Conservation (phyloP, 2,329 filamentous ascomycete genomes). For the Pezicula radicicola region DNA sequence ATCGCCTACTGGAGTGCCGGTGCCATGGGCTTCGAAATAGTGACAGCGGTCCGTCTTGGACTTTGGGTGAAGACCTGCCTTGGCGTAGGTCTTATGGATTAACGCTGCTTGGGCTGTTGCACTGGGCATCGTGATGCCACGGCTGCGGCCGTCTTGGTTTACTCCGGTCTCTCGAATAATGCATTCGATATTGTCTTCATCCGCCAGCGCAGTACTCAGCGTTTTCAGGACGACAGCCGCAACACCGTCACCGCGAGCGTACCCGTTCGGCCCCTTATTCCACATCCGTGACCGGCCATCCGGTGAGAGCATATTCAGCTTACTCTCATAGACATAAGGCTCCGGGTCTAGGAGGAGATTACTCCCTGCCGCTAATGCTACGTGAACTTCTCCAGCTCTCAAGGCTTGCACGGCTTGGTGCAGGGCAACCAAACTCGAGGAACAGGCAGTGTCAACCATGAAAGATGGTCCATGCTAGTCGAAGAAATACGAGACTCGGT, state of each 20-base stretch:
- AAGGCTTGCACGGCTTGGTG: slow-evolving; percentile 49
- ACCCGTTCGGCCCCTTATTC: slow-evolving; percentile 15
- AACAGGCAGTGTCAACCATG: slow-evolving; percentile 56
- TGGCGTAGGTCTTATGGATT: slow-evolving; percentile 1
- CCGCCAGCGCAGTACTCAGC: slow-evolving; percentile 51
- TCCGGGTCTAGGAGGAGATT: slow-evolving; percentile 20
- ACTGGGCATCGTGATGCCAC: slow-evolving; percentile 53
- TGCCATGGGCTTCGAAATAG: slow-evolving; percentile 14
- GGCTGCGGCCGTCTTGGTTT: slow-evolving; percentile 58
- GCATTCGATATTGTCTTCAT: slow-evolving; percentile 55
- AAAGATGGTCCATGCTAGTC: slow-evolving; percentile 25
- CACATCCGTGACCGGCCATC: slow-evolving; percentile 36
- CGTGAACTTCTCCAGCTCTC: slow-evolving; percentile 25
- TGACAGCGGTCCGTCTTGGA: not conserved
- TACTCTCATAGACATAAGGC: slow-evolving; percentile 30
- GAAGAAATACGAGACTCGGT: not conserved
- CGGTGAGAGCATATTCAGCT: slow-evolving; percentile 34
- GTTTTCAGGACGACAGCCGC: slow-evolving; percentile 57
- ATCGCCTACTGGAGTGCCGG: slow-evolving; percentile 13
- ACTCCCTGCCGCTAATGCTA: slow-evolving; percentile 9
- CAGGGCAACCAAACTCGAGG: slow-evolving; percentile 49
- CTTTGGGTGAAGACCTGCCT: not conserved
- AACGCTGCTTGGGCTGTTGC: slow-evolving; percentile 32
- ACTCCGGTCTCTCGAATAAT: slow-evolving; percentile 45
- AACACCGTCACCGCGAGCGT: slow-evolving; percentile 46